A percentile compares a stretch with the other conserved stretches of the same genome.
These are phyloP conservation scores for Penicillium canescens DNA, from an alignment of 495 filamentous ascomycete species.

Conservation along the genomic window DNA sequence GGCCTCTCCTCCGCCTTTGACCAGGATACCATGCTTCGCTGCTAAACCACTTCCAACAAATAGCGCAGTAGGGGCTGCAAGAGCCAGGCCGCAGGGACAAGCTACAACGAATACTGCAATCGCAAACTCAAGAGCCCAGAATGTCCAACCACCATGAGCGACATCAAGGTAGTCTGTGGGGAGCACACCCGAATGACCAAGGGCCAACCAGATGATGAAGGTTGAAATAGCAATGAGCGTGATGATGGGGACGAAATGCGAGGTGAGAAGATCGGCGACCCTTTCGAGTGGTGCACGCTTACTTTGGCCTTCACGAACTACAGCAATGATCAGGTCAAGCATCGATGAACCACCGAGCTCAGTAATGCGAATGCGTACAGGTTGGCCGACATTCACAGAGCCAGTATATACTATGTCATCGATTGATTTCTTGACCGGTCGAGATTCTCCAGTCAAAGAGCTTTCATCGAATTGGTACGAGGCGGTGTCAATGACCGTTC, in stretches of 20 bases:
- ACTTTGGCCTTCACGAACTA: conserved; percentile 89
- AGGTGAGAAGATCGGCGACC: conserved; percentile 79
- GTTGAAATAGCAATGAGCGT: conserved; percentile 78
- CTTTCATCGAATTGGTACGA: conserved; percentile 81
- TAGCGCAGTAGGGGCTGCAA: conserved; percentile 90
- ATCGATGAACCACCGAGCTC: conserved; percentile 76
- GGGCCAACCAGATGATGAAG: conserved; percentile 78
- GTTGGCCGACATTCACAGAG: conserved; percentile 77
- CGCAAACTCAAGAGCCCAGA: conserved; percentile 88
- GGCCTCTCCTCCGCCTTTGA: conserved; percentile 93
- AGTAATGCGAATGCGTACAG: conserved; percentile 69
- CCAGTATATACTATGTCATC: conserved; percentile 81
- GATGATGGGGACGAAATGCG: conserved; percentile 87
- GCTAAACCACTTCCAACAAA: conserved; percentile 90
- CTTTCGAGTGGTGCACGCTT: conserved; percentile 84
- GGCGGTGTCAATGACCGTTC: conserved; percentile 59
- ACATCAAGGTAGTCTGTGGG: conserved; percentile 65
- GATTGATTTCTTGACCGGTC: conserved; percentile 64
- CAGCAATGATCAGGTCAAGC: conserved; percentile 87
- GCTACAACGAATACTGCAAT: conserved; percentile 95
- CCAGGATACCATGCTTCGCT: conserved; percentile 84
- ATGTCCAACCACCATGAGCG: conserved; percentile 74
- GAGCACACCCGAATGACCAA: conserved; percentile 70
- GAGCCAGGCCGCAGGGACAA: conserved; percentile 88
- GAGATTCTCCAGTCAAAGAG: conserved; percentile 86